Evolutionary conservation across 2,329 filamentous ascomycete species (phyloP), one percentile per base, ranked within the genome.

Genomic region (Colletotrichum eleusines): DNA sequence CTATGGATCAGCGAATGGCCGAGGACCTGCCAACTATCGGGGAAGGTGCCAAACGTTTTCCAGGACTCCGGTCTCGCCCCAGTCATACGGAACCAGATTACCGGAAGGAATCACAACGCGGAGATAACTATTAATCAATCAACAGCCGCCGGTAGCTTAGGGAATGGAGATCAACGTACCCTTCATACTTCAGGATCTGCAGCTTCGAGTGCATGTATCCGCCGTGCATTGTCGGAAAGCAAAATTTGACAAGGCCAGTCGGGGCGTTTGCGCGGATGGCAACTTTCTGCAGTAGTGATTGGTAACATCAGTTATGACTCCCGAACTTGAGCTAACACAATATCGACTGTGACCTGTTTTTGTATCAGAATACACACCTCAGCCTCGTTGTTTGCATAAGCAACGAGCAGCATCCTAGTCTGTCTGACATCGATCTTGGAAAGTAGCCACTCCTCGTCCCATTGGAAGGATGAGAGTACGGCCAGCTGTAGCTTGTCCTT

Each of bases 181-280:
- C 62, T 48, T 67, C 57, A 55, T 62, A 93, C 75, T 94, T 95
- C n/a, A 98, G 85, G 1, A 98, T 81, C 87, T 97, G 95, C 53
- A 98, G 84, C 78, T 99, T 98, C 60, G 94, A 97, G 80, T 98
- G 96, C 94, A 98, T 97, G 75, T 87, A 90, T 31, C 90, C 91
- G 1, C 89, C 88, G 50, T 89, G 84, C 93, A 98, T 95, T 2
- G 88, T 87, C 20, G 95, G 95, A 77, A 98, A 97, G 78, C 93
- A 94, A 66, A 91, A 91, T 26, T 88, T 88, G 66, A 97, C 85
- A 46, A 80, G 75, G 61, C 87, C 82, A n/a, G 76, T 73, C 23
- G 87, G 87, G 12, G 83, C 84, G 70, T 87, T 88, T 35, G 77
- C 79, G 40, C 79, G 81, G 78, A 88, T 88, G 31, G 81, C 79